phyloP scores from a whole-genome alignment of 2,329 filamentous ascomycete genomes.

The Fonsecaea erecta region DNA sequence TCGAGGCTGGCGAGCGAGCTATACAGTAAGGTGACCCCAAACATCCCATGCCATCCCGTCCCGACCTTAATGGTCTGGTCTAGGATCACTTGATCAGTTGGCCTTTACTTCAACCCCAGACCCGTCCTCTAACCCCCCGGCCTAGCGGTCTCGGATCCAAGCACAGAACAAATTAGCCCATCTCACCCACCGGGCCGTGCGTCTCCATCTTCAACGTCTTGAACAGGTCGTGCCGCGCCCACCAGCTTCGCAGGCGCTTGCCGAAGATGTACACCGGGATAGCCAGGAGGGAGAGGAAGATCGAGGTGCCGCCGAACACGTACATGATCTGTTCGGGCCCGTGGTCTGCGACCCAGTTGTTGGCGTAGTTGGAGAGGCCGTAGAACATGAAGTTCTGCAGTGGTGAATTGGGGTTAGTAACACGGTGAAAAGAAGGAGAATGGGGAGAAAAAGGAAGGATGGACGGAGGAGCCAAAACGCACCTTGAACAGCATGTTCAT shows the following conservation, averaged over 20 bases:
- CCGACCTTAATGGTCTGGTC: background rate
- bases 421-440: background rate
- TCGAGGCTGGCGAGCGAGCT: no score
- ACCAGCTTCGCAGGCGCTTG: constrained; percentile 35
- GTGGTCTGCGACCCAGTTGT: constrained; percentile 38
- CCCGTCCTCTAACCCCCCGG: no score
- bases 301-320: constrained; percentile 40
- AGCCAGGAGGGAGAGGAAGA: constrained; percentile 37
- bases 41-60: background rate
- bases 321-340: constrained; percentile 40
- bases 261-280: constrained; percentile 41
- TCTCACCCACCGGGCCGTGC: constrained; percentile 24
- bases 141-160: no score
- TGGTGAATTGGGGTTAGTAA: background rate
- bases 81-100: no score
- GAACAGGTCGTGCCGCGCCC: constrained; percentile 32
- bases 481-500: constrained; percentile 42
- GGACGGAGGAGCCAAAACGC: background rate
- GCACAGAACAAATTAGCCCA: constrained; percentile 18
- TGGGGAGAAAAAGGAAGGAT: background rate
- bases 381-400: constrained; percentile 42
- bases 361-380: constrained; percentile 39
- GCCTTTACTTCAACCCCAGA: no score
- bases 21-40: background rate
- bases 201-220: constrained; percentile 34